A percentile compares a stretch with the other conserved stretches of the same genome.
Evolutionary conservation across 2,329 filamentous ascomycete species (phyloP).

Genomic region (Fusarium neocosmosporiellum): DNA sequence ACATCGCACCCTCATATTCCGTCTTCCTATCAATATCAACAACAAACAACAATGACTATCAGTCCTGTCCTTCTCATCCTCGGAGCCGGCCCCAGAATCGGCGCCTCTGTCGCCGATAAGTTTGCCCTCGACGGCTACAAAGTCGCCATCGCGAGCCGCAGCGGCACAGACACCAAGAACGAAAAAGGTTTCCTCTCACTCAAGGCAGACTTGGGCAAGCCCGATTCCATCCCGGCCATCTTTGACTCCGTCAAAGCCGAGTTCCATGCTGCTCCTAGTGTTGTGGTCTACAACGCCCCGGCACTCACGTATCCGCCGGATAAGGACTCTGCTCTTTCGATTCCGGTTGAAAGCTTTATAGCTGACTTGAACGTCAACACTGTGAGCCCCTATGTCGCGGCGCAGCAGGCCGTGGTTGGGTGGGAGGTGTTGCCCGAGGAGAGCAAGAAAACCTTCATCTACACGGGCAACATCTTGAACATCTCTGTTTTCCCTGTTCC

Average conservation of each 20-base stretch:
- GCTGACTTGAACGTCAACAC: constrained; percentile 9
- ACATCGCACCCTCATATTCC: background rate
- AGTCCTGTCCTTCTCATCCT: background rate
- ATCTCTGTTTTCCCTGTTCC: background rate
- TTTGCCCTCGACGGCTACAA: background rate
- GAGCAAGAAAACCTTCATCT: background rate
- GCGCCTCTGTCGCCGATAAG: background rate
- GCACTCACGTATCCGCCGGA: background rate
- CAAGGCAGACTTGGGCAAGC: background rate
- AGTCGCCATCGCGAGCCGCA: background rate
- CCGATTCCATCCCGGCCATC: background rate
- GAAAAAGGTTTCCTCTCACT: background rate
- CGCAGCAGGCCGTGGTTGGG: constrained; percentile 3
- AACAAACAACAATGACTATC: background rate
- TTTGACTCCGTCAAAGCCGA: background rate
- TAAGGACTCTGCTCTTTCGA: background rate
- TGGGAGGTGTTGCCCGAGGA: background rate
- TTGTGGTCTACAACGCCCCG: background rate
- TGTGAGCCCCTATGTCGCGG: constrained; percentile 5
- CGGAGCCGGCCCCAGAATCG: background rate
- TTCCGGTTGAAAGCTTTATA: background rate
- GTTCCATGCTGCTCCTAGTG: background rate
- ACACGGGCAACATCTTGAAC: constrained; percentile 11
- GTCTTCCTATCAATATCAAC: background rate
- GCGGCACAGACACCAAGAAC: background rate